Percentiles rank a stretch among this genome's conserved stretches.
phyloP scores from a whole-genome alignment of 2,329 filamentous ascomycete genomes.

The Annulohypoxylon truncatum region DNA sequence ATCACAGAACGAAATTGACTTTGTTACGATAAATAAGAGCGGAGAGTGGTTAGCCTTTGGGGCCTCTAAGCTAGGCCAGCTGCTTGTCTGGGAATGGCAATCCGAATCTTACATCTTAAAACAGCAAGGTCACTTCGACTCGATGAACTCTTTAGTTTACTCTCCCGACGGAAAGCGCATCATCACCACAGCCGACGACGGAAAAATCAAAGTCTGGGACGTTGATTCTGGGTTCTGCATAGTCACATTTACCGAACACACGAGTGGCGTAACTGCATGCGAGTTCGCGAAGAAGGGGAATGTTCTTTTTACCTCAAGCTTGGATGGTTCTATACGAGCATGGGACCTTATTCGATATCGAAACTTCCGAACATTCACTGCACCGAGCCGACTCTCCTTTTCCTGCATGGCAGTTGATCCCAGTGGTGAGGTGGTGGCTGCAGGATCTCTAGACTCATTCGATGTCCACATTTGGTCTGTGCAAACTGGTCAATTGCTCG shows the following conservation, averaged over 20 bases:
- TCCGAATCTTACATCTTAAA: constrained; percentile 99
- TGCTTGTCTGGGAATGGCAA: constrained; percentile 99
- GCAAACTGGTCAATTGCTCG: constrained; percentile 93
- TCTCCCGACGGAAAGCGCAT: constrained; percentile 93
- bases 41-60: constrained; percentile 98
- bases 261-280: constrained; percentile 91
- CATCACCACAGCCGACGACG: constrained; percentile 94
- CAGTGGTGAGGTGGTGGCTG: constrained; percentile 94
- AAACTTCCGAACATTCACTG: constrained; percentile 97
- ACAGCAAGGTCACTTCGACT: constrained; percentile 96
- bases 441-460: constrained; percentile 94
- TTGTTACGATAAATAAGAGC: constrained; percentile 90
- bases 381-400: constrained; percentile 90
- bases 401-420: constrained; percentile 96
- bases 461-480: constrained; percentile 99
- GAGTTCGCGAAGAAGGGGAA: constrained; percentile 96
- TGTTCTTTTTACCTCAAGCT: constrained; percentile 92
- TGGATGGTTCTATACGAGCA: constrained; percentile 93
- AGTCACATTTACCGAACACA: constrained; percentile 97
- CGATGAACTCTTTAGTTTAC: constrained; percentile 92
- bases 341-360: constrained; percentile 97
- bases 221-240: constrained; percentile 96
- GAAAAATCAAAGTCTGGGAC: constrained; percentile 99
- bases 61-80: constrained; percentile 91
- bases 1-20: constrained; percentile 96